Conservation (phyloP, 805 yeast species). For the Wickerhamiella kazuoi region DNA sequence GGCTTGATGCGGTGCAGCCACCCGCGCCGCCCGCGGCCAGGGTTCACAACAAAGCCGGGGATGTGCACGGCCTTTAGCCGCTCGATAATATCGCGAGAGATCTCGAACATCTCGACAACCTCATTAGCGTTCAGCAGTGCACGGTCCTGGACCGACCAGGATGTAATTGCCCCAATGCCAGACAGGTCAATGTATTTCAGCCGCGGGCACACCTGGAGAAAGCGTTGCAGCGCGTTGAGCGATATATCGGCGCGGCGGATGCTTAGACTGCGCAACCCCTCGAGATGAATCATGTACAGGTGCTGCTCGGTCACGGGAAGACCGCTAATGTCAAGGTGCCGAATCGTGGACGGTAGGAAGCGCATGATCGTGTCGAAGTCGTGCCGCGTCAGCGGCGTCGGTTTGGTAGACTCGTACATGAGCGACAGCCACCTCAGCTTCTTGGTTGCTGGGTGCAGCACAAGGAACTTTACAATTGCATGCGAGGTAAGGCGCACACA, state of each 20-base stretch:
- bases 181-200: constrained; percentile 49
- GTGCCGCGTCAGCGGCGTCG: constrained; percentile 34
- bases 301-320: constrained; percentile 32
- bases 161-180: constrained; percentile 39
- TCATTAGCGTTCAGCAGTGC: constrained; percentile 30
- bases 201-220: constrained; percentile 14
- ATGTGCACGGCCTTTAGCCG: constrained; percentile 17
- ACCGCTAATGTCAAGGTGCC: constrained; percentile 46
- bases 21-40: constrained; percentile 53
- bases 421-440: constrained; percentile 49
- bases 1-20: constrained; percentile 40
- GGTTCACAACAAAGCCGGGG: constrained; percentile 23
- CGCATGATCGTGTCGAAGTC: constrained; percentile 33
- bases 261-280: constrained; percentile 17
- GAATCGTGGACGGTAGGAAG: constrained; percentile 25
- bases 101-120: constrained; percentile 46
- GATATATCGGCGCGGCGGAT: constrained; percentile 19
- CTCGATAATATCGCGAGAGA: constrained; percentile 19
- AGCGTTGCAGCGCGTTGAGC: constrained; percentile 13
- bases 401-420: constrained; percentile 45
- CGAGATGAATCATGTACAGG: constrained; percentile 18
- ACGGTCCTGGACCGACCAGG: constrained; percentile 40
- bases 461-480: constrained; percentile 50
- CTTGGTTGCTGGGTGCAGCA: constrained; percentile 49
- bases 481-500: constrained; percentile 55